phyloP scores from a whole-genome alignment of 371 early-diverging fungal genomes.

The Lichtheimia ornata region DNA sequence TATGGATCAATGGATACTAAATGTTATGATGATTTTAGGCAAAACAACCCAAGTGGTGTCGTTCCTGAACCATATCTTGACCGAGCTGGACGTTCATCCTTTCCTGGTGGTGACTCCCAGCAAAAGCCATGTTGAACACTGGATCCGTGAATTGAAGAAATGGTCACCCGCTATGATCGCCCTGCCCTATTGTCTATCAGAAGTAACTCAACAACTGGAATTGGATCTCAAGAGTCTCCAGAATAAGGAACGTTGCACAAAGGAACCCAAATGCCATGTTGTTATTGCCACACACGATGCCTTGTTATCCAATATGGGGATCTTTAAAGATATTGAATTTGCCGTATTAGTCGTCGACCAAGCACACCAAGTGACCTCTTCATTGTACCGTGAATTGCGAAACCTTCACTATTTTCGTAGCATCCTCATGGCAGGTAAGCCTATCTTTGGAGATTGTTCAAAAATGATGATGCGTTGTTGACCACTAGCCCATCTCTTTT shows the following conservation, averaged over 20 bases:
- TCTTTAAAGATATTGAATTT: slow-evolving; percentile 42
- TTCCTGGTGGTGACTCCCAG: slow-evolving; percentile 81
- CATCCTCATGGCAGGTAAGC: slow-evolving; percentile 70
- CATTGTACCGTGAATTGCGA: slow-evolving; percentile 62
- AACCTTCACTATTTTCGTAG: slow-evolving; percentile 53
- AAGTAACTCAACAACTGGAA: slow-evolving; percentile 52
- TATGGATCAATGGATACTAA: slow-evolving; percentile 20
- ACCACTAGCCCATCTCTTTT: neutral
- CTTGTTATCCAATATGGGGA: slow-evolving; percentile 45
- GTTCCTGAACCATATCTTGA: slow-evolving; percentile 60
- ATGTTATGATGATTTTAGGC: slow-evolving; percentile 27
- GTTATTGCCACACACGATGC: slow-evolving; percentile 81
- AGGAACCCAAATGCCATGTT: slow-evolving; percentile 70
- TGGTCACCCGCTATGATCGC: slow-evolving; percentile 77
- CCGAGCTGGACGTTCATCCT: slow-evolving; percentile 62
- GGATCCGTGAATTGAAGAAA: slow-evolving; percentile 77
- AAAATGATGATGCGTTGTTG: neutral
- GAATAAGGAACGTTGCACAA: slow-evolving; percentile 62
- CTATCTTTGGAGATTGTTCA: neutral
- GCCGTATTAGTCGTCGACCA: slow-evolving; percentile 79
- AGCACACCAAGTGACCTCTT: slow-evolving; percentile 77
- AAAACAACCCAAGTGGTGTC: slow-evolving; percentile 91
- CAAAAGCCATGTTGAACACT: slow-evolving; percentile 75
- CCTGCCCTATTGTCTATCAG: slow-evolving; percentile 54
- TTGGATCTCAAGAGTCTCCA: slow-evolving; percentile 21